phyloP scores from a whole-genome alignment of 1,139 yeast species.

The Protomyces lactucae-debilis region DNA sequence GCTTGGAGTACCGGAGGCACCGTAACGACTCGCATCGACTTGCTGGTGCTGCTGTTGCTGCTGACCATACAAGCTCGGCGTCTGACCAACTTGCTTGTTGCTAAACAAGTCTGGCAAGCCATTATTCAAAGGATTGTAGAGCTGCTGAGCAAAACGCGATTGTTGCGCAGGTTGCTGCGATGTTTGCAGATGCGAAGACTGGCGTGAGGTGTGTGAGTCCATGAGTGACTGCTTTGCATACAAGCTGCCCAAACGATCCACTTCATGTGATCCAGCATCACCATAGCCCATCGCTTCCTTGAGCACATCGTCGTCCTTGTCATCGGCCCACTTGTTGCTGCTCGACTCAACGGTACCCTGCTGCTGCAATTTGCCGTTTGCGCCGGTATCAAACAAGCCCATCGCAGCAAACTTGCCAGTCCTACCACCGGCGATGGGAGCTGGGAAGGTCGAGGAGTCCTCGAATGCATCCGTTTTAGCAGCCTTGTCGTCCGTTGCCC shows the following conservation, averaged over 20 bases:
- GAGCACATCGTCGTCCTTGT: constrained; percentile 24
- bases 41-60: background rate
- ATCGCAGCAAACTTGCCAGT: constrained; percentile 10
- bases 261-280: constrained; percentile 10
- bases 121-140: constrained; percentile 13
- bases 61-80: background rate
- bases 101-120: constrained; percentile 20
- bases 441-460: background rate
- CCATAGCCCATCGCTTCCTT: constrained; percentile 20
- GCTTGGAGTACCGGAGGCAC: constrained; percentile 7
- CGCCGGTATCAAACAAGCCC: constrained; percentile 24
- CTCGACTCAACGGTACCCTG: background rate
- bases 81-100: background rate
- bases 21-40: constrained; percentile 11
- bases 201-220: background rate
- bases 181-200: background rate
- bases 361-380: background rate
- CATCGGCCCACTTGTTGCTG: constrained; percentile 12
- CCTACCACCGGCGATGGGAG: background rate
- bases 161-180: background rate
- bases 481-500: background rate
- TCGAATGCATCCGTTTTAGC: background rate
- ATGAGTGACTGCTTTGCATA: constrained; percentile 13
- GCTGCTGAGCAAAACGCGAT: constrained; percentile 15
- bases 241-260: constrained; percentile 9